Percentiles rank a stretch among this genome's conserved stretches.
Evolutionary conservation across 1,284 basidiomycete genomes (phyloP).

Genomic region (Neonothopanus nambi): DNA sequence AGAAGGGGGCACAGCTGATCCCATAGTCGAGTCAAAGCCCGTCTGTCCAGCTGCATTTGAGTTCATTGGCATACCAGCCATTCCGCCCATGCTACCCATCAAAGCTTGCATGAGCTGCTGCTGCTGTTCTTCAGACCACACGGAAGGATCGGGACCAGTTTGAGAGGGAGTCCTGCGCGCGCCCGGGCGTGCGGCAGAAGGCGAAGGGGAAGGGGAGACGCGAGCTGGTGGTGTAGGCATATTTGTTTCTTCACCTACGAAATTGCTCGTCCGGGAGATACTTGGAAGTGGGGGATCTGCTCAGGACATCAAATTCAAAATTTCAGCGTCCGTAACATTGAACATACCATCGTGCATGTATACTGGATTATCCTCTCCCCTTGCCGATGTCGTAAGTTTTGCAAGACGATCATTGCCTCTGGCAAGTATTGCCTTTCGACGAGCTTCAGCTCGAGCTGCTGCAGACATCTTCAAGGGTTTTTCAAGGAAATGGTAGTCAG

Average conservation of each 20-base stretch:
- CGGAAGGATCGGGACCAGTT: conserved; percentile 41
- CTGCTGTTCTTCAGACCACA: conserved; percentile 68
- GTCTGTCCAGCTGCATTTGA: conserved; percentile 9
- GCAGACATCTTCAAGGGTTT: conserved; percentile 35
- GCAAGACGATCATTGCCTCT: conserved; percentile 70
- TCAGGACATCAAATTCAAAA: conserved; percentile 15
- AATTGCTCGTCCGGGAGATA: conserved; percentile 41
- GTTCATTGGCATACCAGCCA: neutral
- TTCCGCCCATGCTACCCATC: conserved; percentile 37
- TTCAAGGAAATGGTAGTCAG: too few relatives aligned
- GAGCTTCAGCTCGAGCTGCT: conserved; percentile 67
- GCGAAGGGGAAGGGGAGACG: conserved; percentile 28
- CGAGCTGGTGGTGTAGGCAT: conserved; percentile 44
- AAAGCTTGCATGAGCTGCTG: conserved; percentile 64
- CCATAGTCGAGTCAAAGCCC: neutral
- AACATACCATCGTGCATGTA: conserved; percentile 55
- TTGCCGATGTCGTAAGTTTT: conserved; percentile 71
- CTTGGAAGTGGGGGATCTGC: conserved; percentile 46
- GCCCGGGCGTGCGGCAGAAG: conserved; percentile 19
- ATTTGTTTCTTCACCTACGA: conserved; percentile 61
- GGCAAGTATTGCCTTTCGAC: conserved; percentile 70
- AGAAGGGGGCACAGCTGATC: conserved; percentile 1
- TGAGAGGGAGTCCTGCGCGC: conserved; percentile 16
- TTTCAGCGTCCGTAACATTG: neutral
- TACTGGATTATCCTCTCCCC: conserved; percentile 68